Evolutionary conservation across 768 basidiomycete species (phyloP).

Genomic region (Asterophora parasitica): DNA sequence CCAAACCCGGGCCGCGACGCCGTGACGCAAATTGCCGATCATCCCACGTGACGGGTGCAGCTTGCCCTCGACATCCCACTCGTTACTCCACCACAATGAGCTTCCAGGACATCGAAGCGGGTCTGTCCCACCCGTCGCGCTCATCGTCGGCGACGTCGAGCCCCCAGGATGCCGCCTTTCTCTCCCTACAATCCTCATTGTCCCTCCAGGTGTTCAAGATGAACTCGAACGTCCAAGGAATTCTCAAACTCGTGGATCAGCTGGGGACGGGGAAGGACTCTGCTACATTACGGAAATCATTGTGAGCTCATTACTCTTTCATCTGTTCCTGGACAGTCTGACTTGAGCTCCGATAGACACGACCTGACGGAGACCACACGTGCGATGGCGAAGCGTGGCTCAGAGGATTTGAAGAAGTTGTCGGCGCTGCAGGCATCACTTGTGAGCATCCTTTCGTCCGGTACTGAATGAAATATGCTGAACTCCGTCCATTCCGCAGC

Average conservation of each 20-base stretch:
- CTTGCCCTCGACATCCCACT: too few species aligned
- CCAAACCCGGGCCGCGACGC: too few species aligned
- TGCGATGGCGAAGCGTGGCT: slow-evolving; percentile 91
- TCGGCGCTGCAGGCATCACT: slow-evolving; percentile 59
- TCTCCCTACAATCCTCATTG: slow-evolving; percentile 69
- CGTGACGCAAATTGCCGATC: too few species aligned
- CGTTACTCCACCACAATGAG: slow-evolving; percentile 38
- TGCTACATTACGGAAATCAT: slow-evolving; percentile 68
- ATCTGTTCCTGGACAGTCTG: too few species aligned
- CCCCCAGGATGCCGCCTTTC: slow-evolving; percentile 72
- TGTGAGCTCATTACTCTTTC: slow-evolving; percentile 51
- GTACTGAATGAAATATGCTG: not conserved
- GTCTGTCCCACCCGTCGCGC: slow-evolving; percentile 32
- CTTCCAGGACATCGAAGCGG: slow-evolving; percentile 54
- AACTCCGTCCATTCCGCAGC: slow-evolving; percentile 35
- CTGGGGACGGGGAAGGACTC: slow-evolving; percentile 84
- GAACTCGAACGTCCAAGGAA: slow-evolving; percentile 94
- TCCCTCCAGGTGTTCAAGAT: slow-evolving; percentile 98
- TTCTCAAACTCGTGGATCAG: slow-evolving; percentile 94
- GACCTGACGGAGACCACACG: slow-evolving; percentile 93
- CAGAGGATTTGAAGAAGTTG: slow-evolving; percentile 89
- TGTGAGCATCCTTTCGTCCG: slow-evolving; percentile 33
- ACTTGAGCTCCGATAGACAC: slow-evolving; percentile 48
- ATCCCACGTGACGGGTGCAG: too few species aligned
- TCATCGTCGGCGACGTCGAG: slow-evolving; percentile 31